These are phyloP conservation scores for Poronia punctata DNA, from an alignment of 495 filamentous ascomycete genomes.

Conservation along the genomic window DNA sequence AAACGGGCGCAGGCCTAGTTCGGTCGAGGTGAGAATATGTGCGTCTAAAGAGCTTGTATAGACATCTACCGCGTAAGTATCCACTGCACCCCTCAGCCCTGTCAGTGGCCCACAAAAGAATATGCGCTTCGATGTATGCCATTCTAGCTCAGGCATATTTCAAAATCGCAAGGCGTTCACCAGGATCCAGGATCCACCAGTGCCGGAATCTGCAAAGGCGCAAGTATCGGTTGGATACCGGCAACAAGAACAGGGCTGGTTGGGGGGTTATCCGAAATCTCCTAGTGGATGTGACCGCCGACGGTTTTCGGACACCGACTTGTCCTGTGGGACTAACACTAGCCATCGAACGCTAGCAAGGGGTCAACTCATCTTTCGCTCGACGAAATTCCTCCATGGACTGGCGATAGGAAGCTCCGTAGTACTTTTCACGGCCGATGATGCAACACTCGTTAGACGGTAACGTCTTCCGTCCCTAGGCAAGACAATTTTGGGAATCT, in stretches of 20 bases:
- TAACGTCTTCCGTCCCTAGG: too few species aligned
- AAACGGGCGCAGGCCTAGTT: too few species aligned
- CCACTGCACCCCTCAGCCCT: constrained; percentile 2
- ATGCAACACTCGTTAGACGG: neutral
- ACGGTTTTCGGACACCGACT: constrained; percentile 6
- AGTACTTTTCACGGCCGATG: too few species aligned
- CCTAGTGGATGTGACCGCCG: neutral
- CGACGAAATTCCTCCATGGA: constrained; percentile 3
- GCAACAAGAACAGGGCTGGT: too few species aligned
- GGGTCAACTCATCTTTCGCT: constrained; percentile 7
- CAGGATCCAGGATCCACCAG: constrained; percentile 5
- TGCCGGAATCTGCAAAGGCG: too few species aligned
- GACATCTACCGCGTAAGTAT: constrained; percentile 3
- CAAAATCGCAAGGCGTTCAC: constrained; percentile 6
- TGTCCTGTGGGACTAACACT: neutral
- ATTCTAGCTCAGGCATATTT: constrained; percentile 9
- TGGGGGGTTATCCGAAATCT: too few species aligned
- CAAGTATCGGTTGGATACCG: too few species aligned
- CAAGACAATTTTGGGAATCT: too few species aligned
- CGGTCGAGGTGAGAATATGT: too few species aligned
- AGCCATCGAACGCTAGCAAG: neutral
- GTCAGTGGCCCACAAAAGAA: neutral
- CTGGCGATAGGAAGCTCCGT: too few species aligned
- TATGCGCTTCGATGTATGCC: neutral
- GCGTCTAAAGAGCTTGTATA: constrained; percentile 4